These are phyloP conservation scores for Puccinia triticina DNA, from an alignment of 1,284 basidiomycete species.

Conservation along the genomic window DNA sequence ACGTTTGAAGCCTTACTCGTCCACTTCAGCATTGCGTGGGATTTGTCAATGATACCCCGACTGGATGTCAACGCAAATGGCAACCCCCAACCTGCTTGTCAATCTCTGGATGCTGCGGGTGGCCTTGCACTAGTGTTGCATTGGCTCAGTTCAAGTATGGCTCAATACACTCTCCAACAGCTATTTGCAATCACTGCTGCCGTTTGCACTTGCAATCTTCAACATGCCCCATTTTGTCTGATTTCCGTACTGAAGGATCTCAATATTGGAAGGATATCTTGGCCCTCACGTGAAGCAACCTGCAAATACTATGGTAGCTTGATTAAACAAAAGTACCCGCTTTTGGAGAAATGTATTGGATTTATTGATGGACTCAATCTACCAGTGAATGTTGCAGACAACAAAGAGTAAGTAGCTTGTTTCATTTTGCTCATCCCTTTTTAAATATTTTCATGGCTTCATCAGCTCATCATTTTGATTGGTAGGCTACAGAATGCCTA, in stretches of 20 bases:
- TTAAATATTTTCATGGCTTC: too few species aligned
- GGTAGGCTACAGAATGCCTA: neutral
- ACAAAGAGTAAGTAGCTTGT: neutral
- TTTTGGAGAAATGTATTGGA: neutral
- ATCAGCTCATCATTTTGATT: too few species aligned
- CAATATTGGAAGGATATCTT: neutral
- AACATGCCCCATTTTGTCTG: neutral
- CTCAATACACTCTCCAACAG: conserved; percentile 61
- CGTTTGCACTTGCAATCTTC: conserved; percentile 55
- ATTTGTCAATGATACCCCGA: neutral
- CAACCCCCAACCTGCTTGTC: conserved; percentile 57
- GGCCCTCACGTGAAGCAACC: neutral
- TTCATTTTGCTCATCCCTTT: too few species aligned
- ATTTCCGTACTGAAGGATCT: neutral
- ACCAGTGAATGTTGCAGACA: neutral
- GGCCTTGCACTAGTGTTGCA: conserved; percentile 64
- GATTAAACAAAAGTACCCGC: neutral
- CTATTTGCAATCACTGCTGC: conserved; percentile 61
- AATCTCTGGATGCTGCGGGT: conserved; percentile 64
- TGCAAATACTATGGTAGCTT: neutral
- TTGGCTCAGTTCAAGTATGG: conserved; percentile 63
- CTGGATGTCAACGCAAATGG: conserved; percentile 52
- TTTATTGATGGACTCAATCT: neutral
- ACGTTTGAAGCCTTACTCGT: conserved; percentile 62
- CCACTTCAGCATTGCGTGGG: conserved; percentile 56